Percentiles rank a stretch among this genome's conserved stretches.
Evolutionary conservation across 1,284 basidiomycete genomes (phyloP).

Genomic region (Rugosomyces carneus): DNA sequence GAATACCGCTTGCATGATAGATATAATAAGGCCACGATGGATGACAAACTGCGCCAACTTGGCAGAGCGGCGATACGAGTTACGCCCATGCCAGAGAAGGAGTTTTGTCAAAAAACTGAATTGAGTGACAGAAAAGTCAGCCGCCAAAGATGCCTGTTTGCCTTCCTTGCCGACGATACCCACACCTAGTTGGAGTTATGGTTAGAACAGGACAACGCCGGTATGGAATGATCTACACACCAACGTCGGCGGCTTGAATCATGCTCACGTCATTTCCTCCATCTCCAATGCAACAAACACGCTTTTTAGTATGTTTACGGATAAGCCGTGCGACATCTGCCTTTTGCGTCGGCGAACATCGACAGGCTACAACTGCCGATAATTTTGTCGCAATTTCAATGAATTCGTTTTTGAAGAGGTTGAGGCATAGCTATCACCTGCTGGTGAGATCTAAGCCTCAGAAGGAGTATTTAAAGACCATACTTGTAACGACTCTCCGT

Average conservation of each 20-base stretch:
- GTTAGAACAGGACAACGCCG: constrained; percentile 2
- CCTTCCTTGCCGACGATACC: constrained; percentile 99
- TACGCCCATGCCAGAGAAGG: constrained; percentile 94
- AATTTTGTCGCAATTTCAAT: constrained; percentile 94
- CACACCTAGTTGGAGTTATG: constrained; percentile 51
- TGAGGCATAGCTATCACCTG: constrained; percentile 88
- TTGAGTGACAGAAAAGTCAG: constrained; percentile 96
- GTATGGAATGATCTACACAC: constrained; percentile 43
- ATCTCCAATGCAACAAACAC: constrained; percentile 97
- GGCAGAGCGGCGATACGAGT: constrained; percentile 96
- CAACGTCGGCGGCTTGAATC: constrained; percentile 94
- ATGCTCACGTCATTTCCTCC: constrained; percentile 95
- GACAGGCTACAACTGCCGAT: constrained; percentile 94
- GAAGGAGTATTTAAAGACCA: constrained; percentile 14
- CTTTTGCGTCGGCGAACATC: constrained; percentile 98
- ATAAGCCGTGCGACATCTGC: constrained; percentile 95
- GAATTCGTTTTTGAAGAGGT: constrained; percentile 89
- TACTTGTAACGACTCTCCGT: constrained; percentile 95
- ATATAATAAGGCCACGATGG: constrained; percentile 96
- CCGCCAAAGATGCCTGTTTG: constrained; percentile 95
- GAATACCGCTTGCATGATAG: constrained; percentile 96
- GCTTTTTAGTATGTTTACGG: constrained; percentile 83
- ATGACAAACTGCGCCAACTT: constrained; percentile 99
- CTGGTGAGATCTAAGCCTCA: too few relatives aligned
- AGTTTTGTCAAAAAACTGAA: constrained; percentile 95